A percentile compares a stretch with the other conserved stretches of the same genome.
Evolutionary conservation across 208 protist genomes (phyloP).

Genomic region (Crithidia sp.): DNA sequence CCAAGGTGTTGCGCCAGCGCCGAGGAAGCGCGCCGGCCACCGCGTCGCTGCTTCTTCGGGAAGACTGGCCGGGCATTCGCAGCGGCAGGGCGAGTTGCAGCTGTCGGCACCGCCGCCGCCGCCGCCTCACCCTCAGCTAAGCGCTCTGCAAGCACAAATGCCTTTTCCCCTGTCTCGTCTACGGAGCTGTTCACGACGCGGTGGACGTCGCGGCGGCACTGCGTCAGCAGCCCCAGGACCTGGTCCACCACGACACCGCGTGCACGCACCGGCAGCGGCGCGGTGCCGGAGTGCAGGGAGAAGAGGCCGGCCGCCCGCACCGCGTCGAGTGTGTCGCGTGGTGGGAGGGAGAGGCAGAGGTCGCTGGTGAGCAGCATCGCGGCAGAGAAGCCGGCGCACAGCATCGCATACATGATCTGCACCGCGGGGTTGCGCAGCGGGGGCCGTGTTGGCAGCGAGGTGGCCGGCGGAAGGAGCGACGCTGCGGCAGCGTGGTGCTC

Average conservation of each 20-base stretch:
- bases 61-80: no score
- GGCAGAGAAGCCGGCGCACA: slow-evolving; percentile 62
- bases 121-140: slow-evolving; percentile 2
- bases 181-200: slow-evolving; percentile 14
- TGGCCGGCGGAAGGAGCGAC: background rate
- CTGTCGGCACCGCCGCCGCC: background rate
- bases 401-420: slow-evolving; percentile 56
- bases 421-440: slow-evolving; percentile 32
- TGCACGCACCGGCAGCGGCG: slow-evolving; percentile 52
- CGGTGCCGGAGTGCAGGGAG: slow-evolving; percentile 40
- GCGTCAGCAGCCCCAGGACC: slow-evolving; percentile 12
- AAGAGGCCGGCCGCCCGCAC: slow-evolving; percentile 49
- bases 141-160: background rate
- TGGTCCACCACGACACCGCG: slow-evolving; percentile 30
- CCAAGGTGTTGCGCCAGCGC: no score
- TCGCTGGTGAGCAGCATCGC: slow-evolving; percentile 59
- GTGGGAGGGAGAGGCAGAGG: slow-evolving; percentile 54
- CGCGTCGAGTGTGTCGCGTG: slow-evolving; percentile 55
- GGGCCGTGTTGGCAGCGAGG: slow-evolving; percentile 33
- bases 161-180: background rate
- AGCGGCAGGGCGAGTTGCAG: no score
- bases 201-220: slow-evolving; percentile 21
- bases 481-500: slow-evolving; percentile 5
- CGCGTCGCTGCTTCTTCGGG: no score
- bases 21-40: no score